Evolutionary conservation across 257 asterid species (phyloP), one percentile per base, ranked within the genome.

Genomic region (Solanum raphanifolium): DNA sequence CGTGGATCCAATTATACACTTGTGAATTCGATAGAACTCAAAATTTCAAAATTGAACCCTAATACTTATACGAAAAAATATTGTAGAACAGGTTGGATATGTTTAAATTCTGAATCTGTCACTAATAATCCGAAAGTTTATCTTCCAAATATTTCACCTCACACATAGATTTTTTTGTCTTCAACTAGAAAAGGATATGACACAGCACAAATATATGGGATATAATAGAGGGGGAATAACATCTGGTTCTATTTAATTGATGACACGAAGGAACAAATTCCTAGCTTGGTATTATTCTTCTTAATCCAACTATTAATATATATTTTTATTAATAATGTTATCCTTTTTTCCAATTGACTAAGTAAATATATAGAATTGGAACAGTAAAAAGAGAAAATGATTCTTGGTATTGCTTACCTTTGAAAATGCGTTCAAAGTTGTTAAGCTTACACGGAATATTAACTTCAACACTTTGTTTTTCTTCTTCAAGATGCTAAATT

Each of bases 391-490:
- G 84, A 65, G 88, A 82, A 71, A 88, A 21, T 43, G 86, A 89
- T 88, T 91, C 88, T 89, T 86, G 87, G 11, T 88, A 89, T 92
- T 89, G 84, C 94, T 91, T 93, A 76, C 85, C 92, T 92, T 89
- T 83, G 91, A 89, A 90, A 90, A 88, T 39, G 93, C 65, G 91
- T 78, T 88, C 87, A 81, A 87, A 86, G 88, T 60, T 35, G 88
- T 82, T 87, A 91, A 90, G 75, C 93, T 91, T 92, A 89, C 92
- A 92, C 86, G 95, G 87, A 90, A 91, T 85, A 84, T 62, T 74
- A 90, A 76, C 90, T 88, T 79, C 58, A 23, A 79, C 78, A 83
- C 68, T 87, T 84, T 88, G 83, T 73, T 89, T 91, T 88, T 76
- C 71, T 91, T 92, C 20, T 46, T 29, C 41, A 81, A 81, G 29